Percentiles rank a stretch among this genome's conserved stretches.
Conservation (phyloP, 306 rosid species). For the Dalbergia cultrata region DNA sequence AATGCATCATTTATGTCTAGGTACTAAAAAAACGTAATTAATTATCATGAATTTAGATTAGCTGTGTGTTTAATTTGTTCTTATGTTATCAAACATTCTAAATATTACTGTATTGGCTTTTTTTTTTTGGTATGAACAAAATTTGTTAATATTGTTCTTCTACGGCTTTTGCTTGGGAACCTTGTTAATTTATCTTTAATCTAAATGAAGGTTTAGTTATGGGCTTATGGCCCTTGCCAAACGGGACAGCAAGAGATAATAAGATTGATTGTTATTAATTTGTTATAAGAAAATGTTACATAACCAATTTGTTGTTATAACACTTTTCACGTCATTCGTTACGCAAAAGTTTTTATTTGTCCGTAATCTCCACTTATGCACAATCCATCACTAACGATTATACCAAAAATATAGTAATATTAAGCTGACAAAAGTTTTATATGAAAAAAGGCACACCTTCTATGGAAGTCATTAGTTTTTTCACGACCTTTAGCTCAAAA, state of each 20-base stretch:
- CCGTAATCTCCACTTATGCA: no score
- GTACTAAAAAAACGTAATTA: background rate
- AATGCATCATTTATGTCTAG: slow-evolving; percentile 9
- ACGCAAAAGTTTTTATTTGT: no score
- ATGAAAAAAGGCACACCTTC: no score
- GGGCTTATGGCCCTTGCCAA: background rate
- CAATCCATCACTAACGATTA: no score
- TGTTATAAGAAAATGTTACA: background rate
- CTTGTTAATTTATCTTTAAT: background rate
- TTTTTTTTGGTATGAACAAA: background rate
- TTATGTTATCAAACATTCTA: background rate
- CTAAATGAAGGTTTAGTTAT: background rate
- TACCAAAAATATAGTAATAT: no score
- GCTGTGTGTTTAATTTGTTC: background rate
- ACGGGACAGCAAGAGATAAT: background rate
- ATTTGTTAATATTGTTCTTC: background rate
- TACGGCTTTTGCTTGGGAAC: background rate
- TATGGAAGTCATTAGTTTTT: no score
- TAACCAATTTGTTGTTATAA: no score
- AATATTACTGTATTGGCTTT: no score
- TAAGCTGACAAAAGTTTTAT: no score
- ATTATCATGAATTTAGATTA: background rate
- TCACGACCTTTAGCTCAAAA: no score
- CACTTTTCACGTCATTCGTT: no score
- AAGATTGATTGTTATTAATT: background rate